Evolutionary conservation across 2,329 filamentous ascomycete species (phyloP).

Genomic region (Ustulina deusta): DNA sequence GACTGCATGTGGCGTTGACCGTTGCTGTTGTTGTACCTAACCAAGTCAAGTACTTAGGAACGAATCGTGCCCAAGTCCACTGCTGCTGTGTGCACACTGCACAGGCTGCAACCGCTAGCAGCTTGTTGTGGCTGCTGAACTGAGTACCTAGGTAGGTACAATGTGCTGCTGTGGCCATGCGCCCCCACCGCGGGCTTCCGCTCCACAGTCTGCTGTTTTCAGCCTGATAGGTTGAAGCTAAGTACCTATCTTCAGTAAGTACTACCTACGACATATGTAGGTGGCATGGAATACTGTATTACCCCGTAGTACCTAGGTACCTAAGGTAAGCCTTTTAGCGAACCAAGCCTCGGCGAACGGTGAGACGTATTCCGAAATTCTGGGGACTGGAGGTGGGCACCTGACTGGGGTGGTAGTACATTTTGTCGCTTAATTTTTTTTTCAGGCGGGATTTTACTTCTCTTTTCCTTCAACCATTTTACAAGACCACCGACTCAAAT

Average conservation of each 20-base stretch:
- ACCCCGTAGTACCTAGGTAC: background rate
- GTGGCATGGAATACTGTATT: too few species aligned
- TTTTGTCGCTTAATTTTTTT: slow-evolving; percentile 36
- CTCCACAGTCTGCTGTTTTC: slow-evolving; percentile 13
- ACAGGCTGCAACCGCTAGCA: background rate
- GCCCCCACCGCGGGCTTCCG: background rate
- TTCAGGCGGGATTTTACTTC: background rate
- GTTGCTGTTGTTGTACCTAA: slow-evolving; percentile 27
- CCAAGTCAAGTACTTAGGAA: slow-evolving; percentile 20
- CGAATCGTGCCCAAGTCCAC: slow-evolving; percentile 18
- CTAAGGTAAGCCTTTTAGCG: too few species aligned
- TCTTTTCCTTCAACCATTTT: slow-evolving; percentile 43
- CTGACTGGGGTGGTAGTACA: background rate
- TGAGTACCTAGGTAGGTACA: background rate
- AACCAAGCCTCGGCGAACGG: slow-evolving; percentile 32
- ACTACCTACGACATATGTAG: background rate
- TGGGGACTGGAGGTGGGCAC: slow-evolving; percentile 28
- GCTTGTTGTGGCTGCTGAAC: background rate
- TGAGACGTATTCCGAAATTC: slow-evolving; percentile 40
- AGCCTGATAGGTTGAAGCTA: background rate
- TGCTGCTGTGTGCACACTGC: slow-evolving; percentile 6
- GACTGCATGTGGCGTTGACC: slow-evolving; percentile 14
- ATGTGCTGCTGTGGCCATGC: background rate
- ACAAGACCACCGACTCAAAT: slow-evolving; percentile 61
- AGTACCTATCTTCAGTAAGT: background rate